phyloP scores from a whole-genome alignment of 768 basidiomycete species.

The Hortiboletus campestris region DNA sequence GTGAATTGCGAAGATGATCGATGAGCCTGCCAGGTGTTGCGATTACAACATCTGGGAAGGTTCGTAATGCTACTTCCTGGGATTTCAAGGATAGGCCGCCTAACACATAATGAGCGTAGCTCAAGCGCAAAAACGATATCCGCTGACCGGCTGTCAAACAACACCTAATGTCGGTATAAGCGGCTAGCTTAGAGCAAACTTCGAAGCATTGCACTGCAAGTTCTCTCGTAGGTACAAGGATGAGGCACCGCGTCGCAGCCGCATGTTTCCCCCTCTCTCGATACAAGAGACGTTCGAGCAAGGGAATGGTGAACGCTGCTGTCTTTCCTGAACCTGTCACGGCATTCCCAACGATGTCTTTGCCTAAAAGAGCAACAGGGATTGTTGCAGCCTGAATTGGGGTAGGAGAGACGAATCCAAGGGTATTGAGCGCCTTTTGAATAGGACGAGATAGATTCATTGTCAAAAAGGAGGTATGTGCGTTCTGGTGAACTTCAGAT shows the following conservation, averaged over 20 bases:
- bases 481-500: conserved; percentile 47
- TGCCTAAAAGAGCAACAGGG: conserved; percentile 89
- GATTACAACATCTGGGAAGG: conserved; percentile 90
- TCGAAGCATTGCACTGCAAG: conserved; percentile 95
- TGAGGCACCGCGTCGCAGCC: conserved; percentile 83
- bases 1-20: conserved; percentile 95
- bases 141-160: conserved; percentile 84
- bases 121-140: conserved; percentile 3
- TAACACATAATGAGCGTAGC: conserved; percentile 29
- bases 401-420: conserved; percentile 83
- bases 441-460: conserved; percentile 97
- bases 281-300: conserved; percentile 89
- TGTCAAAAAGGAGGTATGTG: conserved; percentile 79
- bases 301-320: conserved; percentile 93
- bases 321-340: conserved; percentile 99
- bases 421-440: conserved; percentile 81
- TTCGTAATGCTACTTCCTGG: conserved; percentile 82
- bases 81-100: conserved; percentile 92
- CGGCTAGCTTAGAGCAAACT: conserved; percentile 80
- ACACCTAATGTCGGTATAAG: conserved; percentile 86
- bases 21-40: conserved; percentile 98
- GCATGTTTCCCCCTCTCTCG: conserved; percentile 86
- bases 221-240: conserved; percentile 94
- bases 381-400: conserved; percentile 95
- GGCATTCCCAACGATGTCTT: conserved; percentile 94